Evolutionary conservation across 768 basidiomycete species (phyloP).

Genomic region (Pleurotus cornucopiae): DNA sequence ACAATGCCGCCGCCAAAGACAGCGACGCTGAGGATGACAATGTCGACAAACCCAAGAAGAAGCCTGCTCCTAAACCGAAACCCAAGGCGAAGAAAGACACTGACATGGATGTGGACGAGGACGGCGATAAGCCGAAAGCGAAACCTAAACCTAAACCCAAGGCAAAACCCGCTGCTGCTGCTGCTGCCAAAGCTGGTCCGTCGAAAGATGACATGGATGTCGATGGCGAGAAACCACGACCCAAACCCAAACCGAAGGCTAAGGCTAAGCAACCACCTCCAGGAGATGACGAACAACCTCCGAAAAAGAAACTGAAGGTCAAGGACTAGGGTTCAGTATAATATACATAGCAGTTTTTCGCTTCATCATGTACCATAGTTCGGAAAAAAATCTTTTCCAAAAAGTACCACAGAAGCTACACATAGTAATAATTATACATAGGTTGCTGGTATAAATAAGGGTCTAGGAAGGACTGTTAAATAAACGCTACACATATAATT

Average conservation of each 20-base stretch:
- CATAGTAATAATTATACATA: background rate
- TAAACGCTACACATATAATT: conserved; percentile 10
- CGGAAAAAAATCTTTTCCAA: background rate
- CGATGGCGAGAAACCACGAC: conserved; percentile 34
- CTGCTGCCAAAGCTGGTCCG: conserved; percentile 27
- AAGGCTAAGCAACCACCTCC: conserved; percentile 34
- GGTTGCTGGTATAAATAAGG: background rate
- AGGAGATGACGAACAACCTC: conserved; percentile 46
- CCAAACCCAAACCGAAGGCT: conserved; percentile 42
- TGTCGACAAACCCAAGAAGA: conserved; percentile 33
- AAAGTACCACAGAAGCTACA: background rate
- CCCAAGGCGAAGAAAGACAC: conserved; percentile 45
- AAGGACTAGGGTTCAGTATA: conserved; percentile 23
- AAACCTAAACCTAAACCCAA: conserved; percentile 41
- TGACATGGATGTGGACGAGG: conserved; percentile 28
- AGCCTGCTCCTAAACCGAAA: conserved; percentile 27
- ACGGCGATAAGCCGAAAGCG: conserved; percentile 42
- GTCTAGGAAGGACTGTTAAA: conserved; percentile 4
- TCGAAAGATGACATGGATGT: conserved; percentile 47
- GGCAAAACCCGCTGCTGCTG: conserved; percentile 27
- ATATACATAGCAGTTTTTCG: too few relatives aligned
- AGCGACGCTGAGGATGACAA: conserved; percentile 34
- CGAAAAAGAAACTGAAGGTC: conserved; percentile 75
- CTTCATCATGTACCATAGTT: background rate
- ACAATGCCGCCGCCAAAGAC: conserved; percentile 38